These are phyloP conservation scores for Brassica incana DNA, from an alignment of 345 rosid genomes.

Conservation along the genomic window DNA sequence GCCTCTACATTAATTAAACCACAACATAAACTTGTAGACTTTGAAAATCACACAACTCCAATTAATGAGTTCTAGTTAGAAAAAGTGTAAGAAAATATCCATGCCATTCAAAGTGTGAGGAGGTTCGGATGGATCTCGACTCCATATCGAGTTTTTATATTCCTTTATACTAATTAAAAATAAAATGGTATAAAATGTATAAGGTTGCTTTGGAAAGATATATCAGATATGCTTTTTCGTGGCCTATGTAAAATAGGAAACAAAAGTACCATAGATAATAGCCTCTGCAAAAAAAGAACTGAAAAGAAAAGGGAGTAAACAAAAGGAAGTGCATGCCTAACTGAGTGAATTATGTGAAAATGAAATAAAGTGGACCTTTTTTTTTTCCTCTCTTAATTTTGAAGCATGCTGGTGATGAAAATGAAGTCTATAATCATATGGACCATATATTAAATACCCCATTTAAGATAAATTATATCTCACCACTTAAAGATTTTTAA, in stretches of 20 bases:
- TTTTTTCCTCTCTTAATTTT: constrained; percentile 40
- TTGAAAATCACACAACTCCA: background rate
- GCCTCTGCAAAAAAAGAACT: background rate
- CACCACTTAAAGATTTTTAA: constrained; percentile 4
- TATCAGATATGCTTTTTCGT: background rate
- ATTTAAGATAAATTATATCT: constrained; percentile 8
- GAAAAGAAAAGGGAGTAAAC: constrained; percentile 27
- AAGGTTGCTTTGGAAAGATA: background rate
- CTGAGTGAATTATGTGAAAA: constrained; percentile 42
- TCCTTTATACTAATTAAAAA: background rate
- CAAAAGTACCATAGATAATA: constrained; percentile 14
- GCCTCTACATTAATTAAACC: background rate
- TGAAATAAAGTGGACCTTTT: constrained; percentile 39
- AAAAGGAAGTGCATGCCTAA: constrained; percentile 43
- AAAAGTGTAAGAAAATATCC: background rate
- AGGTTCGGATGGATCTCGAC: background rate
- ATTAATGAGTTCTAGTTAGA: background rate
- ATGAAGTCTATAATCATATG: constrained; percentile 33
- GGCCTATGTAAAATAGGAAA: background rate
- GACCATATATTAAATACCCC: constrained; percentile 28
- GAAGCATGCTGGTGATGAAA: constrained; percentile 46
- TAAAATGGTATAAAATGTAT: background rate
- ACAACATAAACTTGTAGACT: background rate
- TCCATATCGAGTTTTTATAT: background rate
- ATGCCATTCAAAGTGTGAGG: background rate